A percentile compares a stretch with the other conserved stretches of the same genome.
Conservation (phyloP, 31 red algal genomes). For the Porphyra umbilicalis region DNA sequence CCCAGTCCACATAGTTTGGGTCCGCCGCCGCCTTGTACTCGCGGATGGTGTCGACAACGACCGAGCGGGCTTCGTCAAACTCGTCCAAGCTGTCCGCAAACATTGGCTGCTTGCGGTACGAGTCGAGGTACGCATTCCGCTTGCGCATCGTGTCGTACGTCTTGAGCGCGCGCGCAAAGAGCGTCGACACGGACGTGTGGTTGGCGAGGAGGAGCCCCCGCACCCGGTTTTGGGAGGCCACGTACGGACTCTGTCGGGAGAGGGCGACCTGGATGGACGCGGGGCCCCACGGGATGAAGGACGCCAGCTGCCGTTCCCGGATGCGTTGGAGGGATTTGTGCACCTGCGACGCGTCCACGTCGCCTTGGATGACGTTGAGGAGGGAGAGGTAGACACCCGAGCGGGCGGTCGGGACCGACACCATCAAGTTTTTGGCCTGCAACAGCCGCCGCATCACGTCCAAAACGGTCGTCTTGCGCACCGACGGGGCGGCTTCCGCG, state of each 20-base stretch:
- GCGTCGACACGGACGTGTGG: conserved; percentile 76
- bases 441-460: conserved; percentile 93
- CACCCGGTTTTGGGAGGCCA: conserved; percentile 74
- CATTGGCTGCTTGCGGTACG: conserved; percentile 58
- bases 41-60: conserved; percentile 75
- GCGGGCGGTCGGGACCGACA: conserved; percentile 60
- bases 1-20: conserved; percentile 63
- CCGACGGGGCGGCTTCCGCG: conserved; percentile 47
- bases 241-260: conserved; percentile 67
- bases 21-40: conserved; percentile 87
- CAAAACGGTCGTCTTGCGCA: conserved; percentile 89
- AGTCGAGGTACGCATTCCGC: conserved; percentile 93
- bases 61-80: conserved; percentile 86
- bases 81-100: conserved; percentile 80
- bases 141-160: conserved; percentile 96
- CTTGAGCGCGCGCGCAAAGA: conserved; percentile 59
- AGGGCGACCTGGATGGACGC: conserved; percentile 87
- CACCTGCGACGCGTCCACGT: conserved; percentile 89
- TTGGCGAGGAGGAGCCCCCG: conserved; percentile 93
- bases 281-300: conserved; percentile 83
- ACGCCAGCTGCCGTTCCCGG: conserved; percentile 71
- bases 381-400: conserved; percentile 90
- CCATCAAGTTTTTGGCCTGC: conserved; percentile 93
- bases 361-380: conserved; percentile 92
- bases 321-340: conserved; percentile 91